phyloP scores from a whole-genome alignment of 371 early-diverging fungal species.

The Furculomyces boomerangus region DNA sequence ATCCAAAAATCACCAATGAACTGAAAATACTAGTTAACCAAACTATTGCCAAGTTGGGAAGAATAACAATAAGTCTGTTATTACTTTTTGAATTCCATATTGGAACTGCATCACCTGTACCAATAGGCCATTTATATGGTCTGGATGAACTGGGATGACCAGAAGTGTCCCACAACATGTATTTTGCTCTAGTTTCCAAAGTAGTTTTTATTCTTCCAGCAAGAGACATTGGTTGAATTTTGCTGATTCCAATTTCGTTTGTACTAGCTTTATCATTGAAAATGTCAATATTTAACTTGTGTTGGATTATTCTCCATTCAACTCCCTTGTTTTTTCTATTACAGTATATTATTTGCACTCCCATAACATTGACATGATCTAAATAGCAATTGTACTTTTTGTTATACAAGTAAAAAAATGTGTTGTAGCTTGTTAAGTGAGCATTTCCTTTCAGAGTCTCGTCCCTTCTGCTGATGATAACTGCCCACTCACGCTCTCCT shows the following conservation, averaged over 20 bases:
- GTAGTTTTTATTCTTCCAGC: not conserved
- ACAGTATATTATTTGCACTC: not conserved
- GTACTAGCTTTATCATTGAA: no score
- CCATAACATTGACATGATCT: not conserved
- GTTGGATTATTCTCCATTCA: not conserved
- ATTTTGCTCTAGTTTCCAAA: not conserved
- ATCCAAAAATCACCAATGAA: not conserved
- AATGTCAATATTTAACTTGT: not conserved
- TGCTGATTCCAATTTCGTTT: not conserved
- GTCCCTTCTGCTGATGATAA: not conserved
- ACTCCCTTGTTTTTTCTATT: not conserved
- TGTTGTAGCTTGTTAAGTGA: conserved; percentile 1
- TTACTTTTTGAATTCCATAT: not conserved
- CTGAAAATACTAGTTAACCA: not conserved
- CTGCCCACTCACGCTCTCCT: not conserved
- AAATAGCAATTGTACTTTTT: not conserved
- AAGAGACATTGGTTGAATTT: not conserved
- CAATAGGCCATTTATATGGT: not conserved
- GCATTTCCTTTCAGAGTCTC: not conserved
- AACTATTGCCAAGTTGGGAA: not conserved
- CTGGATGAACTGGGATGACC: not conserved
- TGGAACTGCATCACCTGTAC: not conserved
- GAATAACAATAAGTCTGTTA: not conserved
- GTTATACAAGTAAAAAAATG: not conserved
- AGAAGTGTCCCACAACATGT: not conserved